Conservation (phyloP, 2,329 filamentous ascomycete genomes). For the Botrytis elliptica region DNA sequence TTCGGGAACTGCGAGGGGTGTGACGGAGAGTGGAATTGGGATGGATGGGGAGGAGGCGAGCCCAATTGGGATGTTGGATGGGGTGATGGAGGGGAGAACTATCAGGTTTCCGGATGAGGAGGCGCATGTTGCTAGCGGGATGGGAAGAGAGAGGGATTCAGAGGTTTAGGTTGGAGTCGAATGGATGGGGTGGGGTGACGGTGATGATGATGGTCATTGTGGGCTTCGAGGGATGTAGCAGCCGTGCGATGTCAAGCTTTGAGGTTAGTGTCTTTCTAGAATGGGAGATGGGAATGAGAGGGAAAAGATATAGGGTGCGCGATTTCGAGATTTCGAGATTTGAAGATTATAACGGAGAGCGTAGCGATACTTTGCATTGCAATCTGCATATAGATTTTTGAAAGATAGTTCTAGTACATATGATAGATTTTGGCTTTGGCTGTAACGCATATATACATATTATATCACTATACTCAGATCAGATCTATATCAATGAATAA, state of each 20-base stretch:
- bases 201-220: no score
- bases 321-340: not conserved
- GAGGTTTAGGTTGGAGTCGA: not conserved
- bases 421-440: not conserved
- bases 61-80: not conserved
- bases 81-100: conserved; percentile 36
- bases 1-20: not conserved
- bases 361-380: not conserved
- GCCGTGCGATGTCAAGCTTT: not conserved
- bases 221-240: no score
- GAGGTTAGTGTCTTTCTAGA: not conserved
- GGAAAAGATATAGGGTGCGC: not conserved
- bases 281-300: not conserved
- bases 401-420: not conserved
- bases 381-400: not conserved
- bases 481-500: not conserved
- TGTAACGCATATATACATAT: not conserved
- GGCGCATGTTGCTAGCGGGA: not conserved
- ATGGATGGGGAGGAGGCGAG: not conserved
- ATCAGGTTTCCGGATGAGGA: conserved; percentile 49
- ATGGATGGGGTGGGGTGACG: not conserved
- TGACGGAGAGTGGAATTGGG: not conserved
- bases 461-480: not conserved
- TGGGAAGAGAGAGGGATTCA: not conserved
- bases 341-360: not conserved